A percentile compares a stretch with the other conserved stretches of the same genome.
These are phyloP conservation scores for Elongisporangium anandrum DNA, from an alignment of 352 stramenopile genomes.

Conservation along the genomic window DNA sequence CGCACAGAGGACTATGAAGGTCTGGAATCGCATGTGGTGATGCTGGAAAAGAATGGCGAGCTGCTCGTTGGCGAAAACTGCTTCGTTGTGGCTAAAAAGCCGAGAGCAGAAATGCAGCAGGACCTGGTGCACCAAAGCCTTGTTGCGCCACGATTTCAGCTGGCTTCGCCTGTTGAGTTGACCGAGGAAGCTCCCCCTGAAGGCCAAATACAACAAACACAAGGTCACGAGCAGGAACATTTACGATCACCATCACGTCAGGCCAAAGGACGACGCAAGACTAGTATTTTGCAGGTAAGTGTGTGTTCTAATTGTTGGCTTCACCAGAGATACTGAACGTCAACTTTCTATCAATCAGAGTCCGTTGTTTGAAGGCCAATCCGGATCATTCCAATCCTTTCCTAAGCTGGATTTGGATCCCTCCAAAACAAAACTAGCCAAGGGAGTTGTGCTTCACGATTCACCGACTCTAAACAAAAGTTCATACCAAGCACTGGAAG, in stretches of 20 bases:
- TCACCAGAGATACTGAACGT: not conserved
- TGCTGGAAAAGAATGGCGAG: conserved; percentile 32
- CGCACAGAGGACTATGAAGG: conserved; percentile 52
- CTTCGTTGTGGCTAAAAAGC: conserved; percentile 34
- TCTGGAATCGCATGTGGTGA: conserved; percentile 36
- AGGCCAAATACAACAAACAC: conserved; percentile 2
- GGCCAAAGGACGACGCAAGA: not conserved
- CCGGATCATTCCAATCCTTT: conserved; percentile 35
- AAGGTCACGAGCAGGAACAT: conserved; percentile 1
- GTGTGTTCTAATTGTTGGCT: not conserved
- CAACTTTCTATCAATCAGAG: conserved; percentile 4
- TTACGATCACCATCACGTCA: not conserved
- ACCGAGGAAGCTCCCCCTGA: not conserved
- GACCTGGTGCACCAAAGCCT: conserved; percentile 29
- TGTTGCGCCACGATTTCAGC: conserved; percentile 35
- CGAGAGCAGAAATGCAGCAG: conserved; percentile 29
- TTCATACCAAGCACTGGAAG: not conserved
- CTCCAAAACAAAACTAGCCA: conserved; percentile 31
- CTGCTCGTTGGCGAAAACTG: conserved; percentile 55
- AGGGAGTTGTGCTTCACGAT: conserved; percentile 38
- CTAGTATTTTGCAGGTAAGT: not conserved
- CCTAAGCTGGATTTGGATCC: conserved; percentile 37
- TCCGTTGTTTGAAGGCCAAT: conserved; percentile 25
- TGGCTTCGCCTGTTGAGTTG: conserved; percentile 7
- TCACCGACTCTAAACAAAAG: not conserved